phyloP scores from a whole-genome alignment of 116 monocot genomes.

The Zostera marina region DNA sequence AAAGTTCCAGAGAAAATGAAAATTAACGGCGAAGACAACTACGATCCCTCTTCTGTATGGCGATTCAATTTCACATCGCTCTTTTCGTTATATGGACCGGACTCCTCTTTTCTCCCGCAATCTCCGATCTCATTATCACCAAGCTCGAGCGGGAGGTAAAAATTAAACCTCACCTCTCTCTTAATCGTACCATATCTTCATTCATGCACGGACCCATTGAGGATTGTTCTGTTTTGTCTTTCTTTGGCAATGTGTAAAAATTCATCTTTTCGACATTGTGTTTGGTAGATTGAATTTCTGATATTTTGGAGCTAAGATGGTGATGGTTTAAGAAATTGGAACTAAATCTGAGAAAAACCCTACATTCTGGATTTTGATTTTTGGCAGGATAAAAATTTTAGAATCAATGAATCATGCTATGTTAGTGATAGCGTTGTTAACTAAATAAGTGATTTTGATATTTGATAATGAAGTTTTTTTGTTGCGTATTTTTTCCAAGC shows the following conservation, averaged over 20 bases:
- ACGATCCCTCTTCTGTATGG: slow-evolving; percentile 1
- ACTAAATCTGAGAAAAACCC: neutral
- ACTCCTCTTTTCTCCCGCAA: slow-evolving; percentile 16
- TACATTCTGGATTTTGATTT: neutral
- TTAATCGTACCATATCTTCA: neutral
- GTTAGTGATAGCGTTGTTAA: no score
- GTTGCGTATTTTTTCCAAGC: no score
- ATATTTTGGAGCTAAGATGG: neutral
- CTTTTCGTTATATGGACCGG: slow-evolving; percentile 22
- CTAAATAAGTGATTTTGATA: no score
- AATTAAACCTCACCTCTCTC: neutral
- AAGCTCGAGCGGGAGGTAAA: slow-evolving; percentile 58
- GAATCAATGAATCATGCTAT: no score
- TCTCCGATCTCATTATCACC: slow-evolving; percentile 69
- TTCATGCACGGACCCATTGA: neutral
- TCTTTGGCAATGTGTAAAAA: neutral
- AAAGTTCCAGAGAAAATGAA: no score
- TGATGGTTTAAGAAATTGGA: neutral
- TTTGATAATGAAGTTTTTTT: no score
- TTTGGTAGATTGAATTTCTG: neutral
- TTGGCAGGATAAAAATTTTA: neutral
- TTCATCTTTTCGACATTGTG: neutral
- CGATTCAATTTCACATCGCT: slow-evolving; percentile 3
- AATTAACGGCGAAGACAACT: neutral
- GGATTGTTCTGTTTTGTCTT: neutral